Evolutionary conservation across 208 protist species (phyloP).

Genomic region (Leishmania tropica): DNA sequence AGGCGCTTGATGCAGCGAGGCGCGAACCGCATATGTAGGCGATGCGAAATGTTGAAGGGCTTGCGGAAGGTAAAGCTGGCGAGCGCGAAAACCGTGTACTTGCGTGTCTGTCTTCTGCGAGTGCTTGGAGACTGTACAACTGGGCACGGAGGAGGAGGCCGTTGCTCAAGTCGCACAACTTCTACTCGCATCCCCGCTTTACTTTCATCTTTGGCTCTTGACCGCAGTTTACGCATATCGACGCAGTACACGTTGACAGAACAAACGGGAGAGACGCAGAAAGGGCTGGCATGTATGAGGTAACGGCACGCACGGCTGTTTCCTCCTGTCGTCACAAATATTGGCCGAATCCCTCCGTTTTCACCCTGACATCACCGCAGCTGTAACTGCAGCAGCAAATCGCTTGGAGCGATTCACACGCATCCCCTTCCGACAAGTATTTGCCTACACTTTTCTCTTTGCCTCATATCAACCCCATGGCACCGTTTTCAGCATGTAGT

Average conservation of each 20-base stretch:
- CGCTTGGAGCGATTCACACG: not conserved
- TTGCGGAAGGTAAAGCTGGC: not conserved
- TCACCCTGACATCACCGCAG: not conserved
- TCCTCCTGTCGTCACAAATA: not conserved
- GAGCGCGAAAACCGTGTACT: not conserved
- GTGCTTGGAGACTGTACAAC: not conserved
- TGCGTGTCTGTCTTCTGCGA: not conserved
- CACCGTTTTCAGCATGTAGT: conserved; percentile 29
- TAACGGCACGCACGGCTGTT: too few relatives aligned
- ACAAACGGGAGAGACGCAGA: too few relatives aligned
- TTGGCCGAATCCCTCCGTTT: not conserved
- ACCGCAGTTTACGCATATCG: not conserved
- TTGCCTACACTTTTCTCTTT: not conserved
- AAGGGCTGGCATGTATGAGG: too few relatives aligned
- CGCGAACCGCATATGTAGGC: not conserved
- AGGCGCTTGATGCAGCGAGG: not conserved
- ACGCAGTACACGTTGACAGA: too few relatives aligned
- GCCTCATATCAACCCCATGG: not conserved
- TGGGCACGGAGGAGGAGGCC: not conserved
- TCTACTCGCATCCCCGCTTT: not conserved
- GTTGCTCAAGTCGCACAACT: not conserved
- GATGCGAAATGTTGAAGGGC: not conserved
- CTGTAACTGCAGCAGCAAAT: not conserved
- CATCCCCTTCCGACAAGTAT: not conserved
- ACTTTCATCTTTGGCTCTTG: not conserved